Evolutionary conservation across 495 filamentous ascomycete species (phyloP), one percentile per base, ranked within the genome.

Genomic region (Trichocladium uniseriatum): DNA sequence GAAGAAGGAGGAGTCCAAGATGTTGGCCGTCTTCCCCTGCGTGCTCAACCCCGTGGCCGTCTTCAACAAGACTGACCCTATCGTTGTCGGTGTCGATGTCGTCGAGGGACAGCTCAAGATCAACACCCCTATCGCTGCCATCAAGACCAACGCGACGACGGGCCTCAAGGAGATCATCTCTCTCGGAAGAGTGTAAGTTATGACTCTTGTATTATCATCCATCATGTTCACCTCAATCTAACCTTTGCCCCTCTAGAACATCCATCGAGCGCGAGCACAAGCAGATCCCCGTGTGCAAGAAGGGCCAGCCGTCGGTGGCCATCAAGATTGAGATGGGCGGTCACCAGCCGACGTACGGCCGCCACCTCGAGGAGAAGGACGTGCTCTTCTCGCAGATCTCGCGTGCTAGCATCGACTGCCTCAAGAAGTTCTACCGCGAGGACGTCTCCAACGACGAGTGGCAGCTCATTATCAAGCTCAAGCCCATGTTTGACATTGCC

Each of bases 201-300:
- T 16, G n/a, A n/a, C n/a, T n/a, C 24, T 8, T 8, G 4, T 8
- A 3, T 8, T 27, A 3, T 27, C 8, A 27, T 3, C 24, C 24
- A 27, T 27, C 24, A 27, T 8, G n/a, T n/a, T n/a, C n/a, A 8
- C 24, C 24, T 8, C 24, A 27, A 27, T 4, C 24, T 27, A 27
- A 27, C 24, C 24, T 27, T 27, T 8, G 4, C 24, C 24, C 24
- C 16, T 34, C 39, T 58, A 94, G 90, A 14, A 82, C 86, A 53
- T 88, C 84, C 8, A 97, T 99, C 65, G 90, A 97, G 68, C 84
- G 94, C 63, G 94, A 99, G 53, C 94, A 97, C 80, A 99, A 97
- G 72, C 77, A 91, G 41, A 81, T 99, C 58, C 77, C 72, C 10
- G 72, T 94, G 40, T 90, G 86, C 72, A 99, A 97, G 72, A 90